Evolutionary conservation across 768 basidiomycete species (phyloP).

Genomic region (Cubamyces lactineus): DNA sequence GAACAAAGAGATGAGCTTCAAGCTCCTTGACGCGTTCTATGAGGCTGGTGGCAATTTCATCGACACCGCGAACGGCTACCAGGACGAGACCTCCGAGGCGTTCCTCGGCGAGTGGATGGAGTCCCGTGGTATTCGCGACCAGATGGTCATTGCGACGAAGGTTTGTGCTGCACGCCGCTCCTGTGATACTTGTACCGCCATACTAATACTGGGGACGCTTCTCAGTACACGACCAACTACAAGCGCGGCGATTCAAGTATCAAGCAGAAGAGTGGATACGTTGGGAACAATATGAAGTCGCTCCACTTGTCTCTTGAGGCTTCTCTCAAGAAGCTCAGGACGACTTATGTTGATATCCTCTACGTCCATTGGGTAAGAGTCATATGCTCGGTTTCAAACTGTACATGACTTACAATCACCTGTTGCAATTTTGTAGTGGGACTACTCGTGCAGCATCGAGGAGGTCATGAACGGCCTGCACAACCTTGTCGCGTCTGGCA

Average conservation of each 20-base stretch:
- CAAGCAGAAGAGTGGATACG: constrained; percentile 42
- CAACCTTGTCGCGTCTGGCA: constrained; percentile 43
- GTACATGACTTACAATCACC: background rate
- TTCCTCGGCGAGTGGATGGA: constrained; percentile 50
- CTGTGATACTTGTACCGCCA: no score
- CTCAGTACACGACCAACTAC: constrained; percentile 35
- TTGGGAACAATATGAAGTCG: constrained; percentile 45
- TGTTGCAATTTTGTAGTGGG: constrained; percentile 33
- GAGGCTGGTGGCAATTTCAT: constrained; percentile 41
- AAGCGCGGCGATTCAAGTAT: constrained; percentile 28
- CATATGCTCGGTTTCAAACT: no score
- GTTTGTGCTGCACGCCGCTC: constrained; percentile 13
- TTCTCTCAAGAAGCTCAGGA: constrained; percentile 54
- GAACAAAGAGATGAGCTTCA: constrained; percentile 41
- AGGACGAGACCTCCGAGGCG: constrained; percentile 40
- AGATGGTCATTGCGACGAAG: constrained; percentile 39
- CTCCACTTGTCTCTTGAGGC: constrained; percentile 39
- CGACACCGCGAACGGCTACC: constrained; percentile 40
- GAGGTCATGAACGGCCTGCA: constrained; percentile 47
- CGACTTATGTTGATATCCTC: constrained; percentile 60
- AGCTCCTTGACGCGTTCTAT: constrained; percentile 31
- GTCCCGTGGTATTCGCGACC: constrained; percentile 39
- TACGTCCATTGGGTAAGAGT: constrained; percentile 48
- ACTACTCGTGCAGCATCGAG: constrained; percentile 39
- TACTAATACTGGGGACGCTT: background rate